Evolutionary conservation across 2,329 filamentous ascomycete genomes (phyloP), one percentile per base, ranked within the genome.

Genomic region (Ophiostoma pallidulum): DNA sequence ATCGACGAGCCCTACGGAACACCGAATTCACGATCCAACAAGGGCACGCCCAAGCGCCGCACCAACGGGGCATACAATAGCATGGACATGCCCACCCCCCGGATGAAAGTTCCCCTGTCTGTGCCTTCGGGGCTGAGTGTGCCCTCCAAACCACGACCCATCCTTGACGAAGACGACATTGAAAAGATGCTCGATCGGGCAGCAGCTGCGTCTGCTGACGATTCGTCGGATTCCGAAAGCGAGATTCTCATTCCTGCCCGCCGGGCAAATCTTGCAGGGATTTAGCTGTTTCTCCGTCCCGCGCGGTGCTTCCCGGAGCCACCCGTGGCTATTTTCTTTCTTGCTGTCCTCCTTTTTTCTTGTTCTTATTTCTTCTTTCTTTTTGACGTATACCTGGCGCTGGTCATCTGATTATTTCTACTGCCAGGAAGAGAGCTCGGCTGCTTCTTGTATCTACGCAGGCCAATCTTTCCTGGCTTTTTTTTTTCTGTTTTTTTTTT

Each of bases 111-210:
- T 13, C 61, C 62, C 2, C 57, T 79, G 8, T 73, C 74, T 3
- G 60, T 77, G 18, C 71, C 76, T 1, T 67, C 67, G 5, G 74
- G 73, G 0, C 62, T 78, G 7, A 66, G 68, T 5, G 63, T 60
- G 18, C 55, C 62, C 8, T 59, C 62, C 6, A 63, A 67, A 56
- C 58, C 68, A 49, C 59, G 70, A 55, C 59, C 66, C n/a, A 59
- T 63, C 4, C 54, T 79, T 33, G 66, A 65, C 2, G 75, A 78
- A 32, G 74, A 74, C 36, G 75, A 80, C 33, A 76, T 80, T 48
- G 75, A 80, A 49, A 66, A 69, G 32, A 77, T 80, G 72, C 62
- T 80, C 35, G 75, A 79, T 48, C 67, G 67, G 31, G 73, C 68
- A 3, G 71, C 67, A 3, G 52, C 49, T 0, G 72, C 69, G 3